phyloP scores from a whole-genome alignment of 129 eudicot genomes.

The Lonicera japonica region DNA sequence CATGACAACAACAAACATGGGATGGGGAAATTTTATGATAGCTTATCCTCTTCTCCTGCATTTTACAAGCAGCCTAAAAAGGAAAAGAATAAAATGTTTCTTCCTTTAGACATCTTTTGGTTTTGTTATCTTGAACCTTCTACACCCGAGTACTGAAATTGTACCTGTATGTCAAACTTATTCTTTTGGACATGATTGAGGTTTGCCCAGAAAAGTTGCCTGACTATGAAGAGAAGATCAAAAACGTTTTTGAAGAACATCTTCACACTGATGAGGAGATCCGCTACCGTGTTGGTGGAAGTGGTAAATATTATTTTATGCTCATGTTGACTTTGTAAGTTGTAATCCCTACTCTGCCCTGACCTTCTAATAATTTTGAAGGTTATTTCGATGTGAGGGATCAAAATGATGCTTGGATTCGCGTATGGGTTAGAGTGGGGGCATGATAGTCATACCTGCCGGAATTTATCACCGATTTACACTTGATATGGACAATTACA shows the following conservation, averaged over 20 bases:
- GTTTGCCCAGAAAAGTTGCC: conserved; percentile 95
- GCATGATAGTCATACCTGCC: conserved; percentile 93
- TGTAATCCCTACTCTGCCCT: neutral
- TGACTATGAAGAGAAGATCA: conserved; percentile 80
- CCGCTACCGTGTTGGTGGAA: conserved; percentile 91
- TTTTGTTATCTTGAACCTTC: too few relatives aligned
- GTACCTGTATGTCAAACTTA: neutral
- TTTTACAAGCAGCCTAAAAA: too few relatives aligned
- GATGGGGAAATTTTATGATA: too few relatives aligned
- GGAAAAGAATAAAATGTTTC: too few relatives aligned
- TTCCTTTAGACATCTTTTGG: neutral
- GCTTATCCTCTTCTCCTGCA: too few relatives aligned
- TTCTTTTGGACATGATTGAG: conserved; percentile 74
- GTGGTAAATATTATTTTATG: conserved; percentile 43
- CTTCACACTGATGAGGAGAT: conserved; percentile 98
- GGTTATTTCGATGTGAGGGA: conserved; percentile 99
- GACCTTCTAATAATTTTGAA: conserved; percentile 16
- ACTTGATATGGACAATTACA: conserved; percentile 82
- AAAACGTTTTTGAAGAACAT: conserved; percentile 81
- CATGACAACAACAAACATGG: too few relatives aligned
- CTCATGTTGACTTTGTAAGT: neutral
- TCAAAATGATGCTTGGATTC: conserved; percentile 77
- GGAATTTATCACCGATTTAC: conserved; percentile 98
- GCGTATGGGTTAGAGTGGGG: conserved; percentile 93
- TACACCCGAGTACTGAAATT: neutral